Base-by-base conservation (phyloP, 257 asterid genomes). In the Solanum chaucha region DNA sequence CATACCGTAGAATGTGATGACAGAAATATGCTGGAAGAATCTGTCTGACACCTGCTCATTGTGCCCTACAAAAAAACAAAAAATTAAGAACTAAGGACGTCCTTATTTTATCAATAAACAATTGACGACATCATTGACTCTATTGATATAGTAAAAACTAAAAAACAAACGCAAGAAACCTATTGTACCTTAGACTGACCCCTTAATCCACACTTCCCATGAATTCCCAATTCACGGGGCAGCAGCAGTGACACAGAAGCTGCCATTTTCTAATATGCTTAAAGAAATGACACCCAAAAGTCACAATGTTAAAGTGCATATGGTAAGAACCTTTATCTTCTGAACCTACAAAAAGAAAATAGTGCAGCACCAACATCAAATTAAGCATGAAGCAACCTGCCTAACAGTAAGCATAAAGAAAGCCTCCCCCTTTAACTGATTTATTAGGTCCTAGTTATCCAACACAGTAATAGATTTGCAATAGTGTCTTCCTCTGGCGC, bases 1-100 rank as follows among this genome's bases (percentile, higher is more conserved):
- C 87, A 74, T 89, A 91, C 93, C 87, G 28, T 28, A 35, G 82
- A 87, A 86, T 86, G 86, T n/a, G 90, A 89, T 67, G 93, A 86
- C 22, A 86, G 86, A 44, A 83, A 41, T 26, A 40, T 55, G 86
- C 71, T 83, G 44, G 84, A 70, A 10, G 89, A 87, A 44, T 85
- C 85, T 59, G 81, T 26, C 6, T 46, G 90, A 61, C 74, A 72
- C 89, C 86, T 91, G 30, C 86, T 88, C 82, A 73, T 32, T 78
- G 83, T 26, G 48, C 92, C 91, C 93, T 91, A 26, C 8, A 41
- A 64, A 64, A 64, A 36, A 48, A 72, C 36, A 70, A 48, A 72
- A 67, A 82, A 20, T 44, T 35, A 68, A 32, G 71, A 80, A 28
- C 26, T 28, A n/a, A 41, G 17, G 28, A 17, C 10, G n/a, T 28